Percentiles rank a stretch among this genome's conserved stretches.
These are phyloP conservation scores for Neonectria magnoliae DNA, from an alignment of 2,329 filamentous ascomycete species.

Conservation along the genomic window DNA sequence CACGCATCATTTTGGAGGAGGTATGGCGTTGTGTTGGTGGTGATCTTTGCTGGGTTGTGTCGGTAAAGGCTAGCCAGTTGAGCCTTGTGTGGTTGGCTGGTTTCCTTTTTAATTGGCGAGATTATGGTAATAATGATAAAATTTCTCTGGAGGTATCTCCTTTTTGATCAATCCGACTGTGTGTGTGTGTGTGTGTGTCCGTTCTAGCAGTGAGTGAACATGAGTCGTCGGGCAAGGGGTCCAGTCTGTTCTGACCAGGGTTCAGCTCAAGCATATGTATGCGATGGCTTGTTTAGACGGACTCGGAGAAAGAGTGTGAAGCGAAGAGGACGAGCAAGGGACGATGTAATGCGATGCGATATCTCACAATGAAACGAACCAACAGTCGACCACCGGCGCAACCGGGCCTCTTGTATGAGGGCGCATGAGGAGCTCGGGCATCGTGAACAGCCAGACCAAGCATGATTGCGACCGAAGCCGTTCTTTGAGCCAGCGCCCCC, in stretches of 20 bases:
- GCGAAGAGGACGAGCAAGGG: background rate
- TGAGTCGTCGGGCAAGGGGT: background rate
- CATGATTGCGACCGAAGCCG: slow-evolving; percentile 40
- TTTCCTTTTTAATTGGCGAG: background rate
- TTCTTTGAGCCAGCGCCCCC: slow-evolving; percentile 33
- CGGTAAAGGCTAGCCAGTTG: background rate
- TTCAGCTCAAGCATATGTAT: background rate
- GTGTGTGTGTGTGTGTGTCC: background rate
- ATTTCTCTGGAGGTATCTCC: background rate
- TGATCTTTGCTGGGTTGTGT: slow-evolving; percentile 3
- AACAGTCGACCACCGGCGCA: slow-evolving; percentile 12
- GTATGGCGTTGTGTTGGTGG: slow-evolving; percentile 2
- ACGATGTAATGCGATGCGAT: background rate
- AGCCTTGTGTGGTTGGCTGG: background rate
- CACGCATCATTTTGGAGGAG: slow-evolving; percentile 46
- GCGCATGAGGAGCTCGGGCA: slow-evolving; percentile 21
- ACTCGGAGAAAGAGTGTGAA: slow-evolving; percentile 9
- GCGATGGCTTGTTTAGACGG: background rate
- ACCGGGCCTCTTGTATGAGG: slow-evolving; percentile 35
- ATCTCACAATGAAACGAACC: slow-evolving; percentile 27
- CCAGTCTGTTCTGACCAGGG: background rate
- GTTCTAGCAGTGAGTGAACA: background rate
- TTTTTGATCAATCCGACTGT: background rate
- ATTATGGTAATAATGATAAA: background rate
- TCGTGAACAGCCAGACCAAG: slow-evolving; percentile 38